Base-by-base conservation (phyloP, 345 rosid species). In the Salix arbutifolia region DNA sequence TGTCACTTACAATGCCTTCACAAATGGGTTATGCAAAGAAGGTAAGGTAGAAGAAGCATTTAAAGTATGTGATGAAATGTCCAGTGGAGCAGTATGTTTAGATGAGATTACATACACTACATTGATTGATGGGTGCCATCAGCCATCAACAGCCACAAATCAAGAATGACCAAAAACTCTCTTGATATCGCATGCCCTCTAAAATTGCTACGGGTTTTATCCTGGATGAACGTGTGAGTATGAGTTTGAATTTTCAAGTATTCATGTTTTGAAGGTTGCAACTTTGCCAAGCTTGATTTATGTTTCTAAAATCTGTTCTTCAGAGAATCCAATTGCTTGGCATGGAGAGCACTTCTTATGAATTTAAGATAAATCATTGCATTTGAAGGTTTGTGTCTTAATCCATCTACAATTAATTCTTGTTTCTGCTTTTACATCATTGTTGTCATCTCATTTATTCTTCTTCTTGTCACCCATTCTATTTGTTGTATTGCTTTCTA, bases 91-190 rank as follows among this genome's bases (percentile, higher is more conserved):
- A 23, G 30, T 82, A 50, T 35, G 48, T 17, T 75, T 80, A 67
- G 94, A 89, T 82, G 91, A 93, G 84, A 87, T 91, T 64, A 87
- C 90, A 62, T 90, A 88, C 80, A 89, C 89, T 19, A 85, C 89
- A 16, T 83, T 93, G 82, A 75, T 89, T 80, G 80, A 85, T 81
- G 91, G 87, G 69, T 86, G 88, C 86, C 78, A 31, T 71, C 83
- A 58, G 52, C 70, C 56, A 8, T 83, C 83, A 62, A 69, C 77
- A 73, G 61, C 69, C 31, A 71, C 78, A 48, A 77, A 68, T 80
- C 79, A 76, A 70, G 79, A 85, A 80, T 80, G 78, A 83, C 74
- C 46, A 21, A 65, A 21, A 73, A 28, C 48, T 25, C 26, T 21
- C 23, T 7, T 66, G 76, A 74, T 70, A 81, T 81, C 50, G 48